Percentiles rank a stretch among this genome's conserved stretches.
Conservation (phyloP, 495 filamentous ascomycete genomes). For the Penicillium herquei region DNA sequence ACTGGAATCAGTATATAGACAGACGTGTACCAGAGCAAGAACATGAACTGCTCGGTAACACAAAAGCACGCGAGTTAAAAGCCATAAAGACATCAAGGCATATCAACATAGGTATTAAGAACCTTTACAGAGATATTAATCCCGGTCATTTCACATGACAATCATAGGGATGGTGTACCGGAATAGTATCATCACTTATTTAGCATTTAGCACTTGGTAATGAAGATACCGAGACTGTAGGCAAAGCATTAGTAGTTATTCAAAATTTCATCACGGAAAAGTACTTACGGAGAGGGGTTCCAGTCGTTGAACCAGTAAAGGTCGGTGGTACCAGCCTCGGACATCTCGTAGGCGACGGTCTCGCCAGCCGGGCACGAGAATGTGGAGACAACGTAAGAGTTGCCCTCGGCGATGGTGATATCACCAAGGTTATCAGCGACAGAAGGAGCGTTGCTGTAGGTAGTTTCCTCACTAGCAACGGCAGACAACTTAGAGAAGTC, state of each 20-base stretch:
- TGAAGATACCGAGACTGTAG: constrained; percentile 1
- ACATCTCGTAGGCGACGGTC: constrained; percentile 51
- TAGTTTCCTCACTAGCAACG: constrained; percentile 42
- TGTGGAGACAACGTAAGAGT: constrained; percentile 53
- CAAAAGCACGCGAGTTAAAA: neutral
- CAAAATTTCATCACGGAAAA: neutral
- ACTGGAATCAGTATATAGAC: neutral
- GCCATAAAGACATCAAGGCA: constrained; percentile 9
- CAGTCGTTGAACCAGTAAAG: constrained; percentile 66
- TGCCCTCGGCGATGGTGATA: constrained; percentile 52
- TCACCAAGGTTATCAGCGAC: constrained; percentile 45
- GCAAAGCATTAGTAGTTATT: neutral
- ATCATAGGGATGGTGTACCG: neutral
- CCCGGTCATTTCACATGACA: neutral
- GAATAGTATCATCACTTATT: neutral
- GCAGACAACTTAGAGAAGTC: constrained; percentile 48
- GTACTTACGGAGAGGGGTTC: constrained; percentile 52
- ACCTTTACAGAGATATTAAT: constrained; percentile 3
- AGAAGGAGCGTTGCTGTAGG: constrained; percentile 48
- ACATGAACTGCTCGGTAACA: constrained; percentile 2
- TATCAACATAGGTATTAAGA: constrained; percentile 8
- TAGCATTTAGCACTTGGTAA: constrained; percentile 7
- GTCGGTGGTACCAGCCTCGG: constrained; percentile 47
- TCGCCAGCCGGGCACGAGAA: constrained; percentile 57
- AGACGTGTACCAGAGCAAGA: neutral